phyloP scores from a whole-genome alignment of 352 stramenopile species.

The Globisporangium nunn region DNA sequence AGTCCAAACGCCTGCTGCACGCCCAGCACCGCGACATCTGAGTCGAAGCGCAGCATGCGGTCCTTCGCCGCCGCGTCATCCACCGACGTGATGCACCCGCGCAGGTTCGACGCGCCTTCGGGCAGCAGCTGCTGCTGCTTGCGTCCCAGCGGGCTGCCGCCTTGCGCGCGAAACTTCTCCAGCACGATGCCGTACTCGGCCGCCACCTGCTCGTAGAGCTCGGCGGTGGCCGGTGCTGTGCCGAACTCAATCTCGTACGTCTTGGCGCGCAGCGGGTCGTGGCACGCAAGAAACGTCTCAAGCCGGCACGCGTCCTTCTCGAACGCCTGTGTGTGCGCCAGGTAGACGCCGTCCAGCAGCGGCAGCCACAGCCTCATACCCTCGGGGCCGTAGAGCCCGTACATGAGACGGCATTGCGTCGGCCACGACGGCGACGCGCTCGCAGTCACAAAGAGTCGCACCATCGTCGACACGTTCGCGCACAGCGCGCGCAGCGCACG shows the following conservation, averaged over 20 bases:
- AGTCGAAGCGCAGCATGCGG: conserved; percentile 69
- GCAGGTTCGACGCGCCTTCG: conserved; percentile 21
- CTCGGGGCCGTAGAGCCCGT: conserved; percentile 63
- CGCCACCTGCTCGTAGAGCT: conserved; percentile 68
- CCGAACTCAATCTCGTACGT: conserved; percentile 80
- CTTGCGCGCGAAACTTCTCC: conserved; percentile 22
- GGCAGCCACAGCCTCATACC: conserved; percentile 76
- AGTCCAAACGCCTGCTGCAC: conserved; percentile 61
- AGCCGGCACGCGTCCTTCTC: conserved; percentile 37
- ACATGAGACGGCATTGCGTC: conserved; percentile 51
- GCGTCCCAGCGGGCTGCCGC: too few relatives aligned
- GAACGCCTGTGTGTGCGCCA: conserved; percentile 49
- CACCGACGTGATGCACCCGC: conserved; percentile 50
- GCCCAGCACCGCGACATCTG: conserved; percentile 64
- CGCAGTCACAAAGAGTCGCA: conserved; percentile 34
- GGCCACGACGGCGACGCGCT: conserved; percentile 44
- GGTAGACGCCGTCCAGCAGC: conserved; percentile 70
- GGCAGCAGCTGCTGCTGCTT: too few relatives aligned
- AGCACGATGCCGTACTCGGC: conserved; percentile 63
- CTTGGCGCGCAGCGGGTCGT: conserved; percentile 76
- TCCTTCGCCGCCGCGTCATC: conserved; percentile 55
- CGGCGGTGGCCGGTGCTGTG: conserved; percentile 43
- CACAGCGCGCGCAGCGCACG: conserved; percentile 58
- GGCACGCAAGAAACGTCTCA: conserved; percentile 64
- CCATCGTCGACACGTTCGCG: conserved; percentile 60